These are phyloP conservation scores for Dicorynia guianensis DNA, from an alignment of 306 rosid species.

Conservation along the genomic window DNA sequence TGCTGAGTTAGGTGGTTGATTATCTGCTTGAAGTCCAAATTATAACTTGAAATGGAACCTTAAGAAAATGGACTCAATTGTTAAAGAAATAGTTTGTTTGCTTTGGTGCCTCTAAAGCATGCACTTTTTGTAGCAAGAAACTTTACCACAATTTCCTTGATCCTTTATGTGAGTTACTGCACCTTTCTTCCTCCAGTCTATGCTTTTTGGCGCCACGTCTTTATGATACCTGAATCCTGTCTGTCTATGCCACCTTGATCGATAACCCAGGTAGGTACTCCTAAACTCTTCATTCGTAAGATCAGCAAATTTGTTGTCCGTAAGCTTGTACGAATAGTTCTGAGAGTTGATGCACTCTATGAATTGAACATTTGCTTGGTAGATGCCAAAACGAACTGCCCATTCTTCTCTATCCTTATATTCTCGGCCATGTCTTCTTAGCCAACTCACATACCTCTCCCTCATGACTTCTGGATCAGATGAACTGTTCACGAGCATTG, in stretches of 20 bases:
- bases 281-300: constrained; percentile 66
- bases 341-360: constrained; percentile 61
- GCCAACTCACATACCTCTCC: constrained; percentile 66
- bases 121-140: constrained; percentile 28
- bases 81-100: background rate
- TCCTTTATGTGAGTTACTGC: constrained; percentile 69
- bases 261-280: constrained; percentile 51
- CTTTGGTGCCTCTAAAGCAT: background rate
- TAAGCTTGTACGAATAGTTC: constrained; percentile 64
- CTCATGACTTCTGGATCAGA: constrained; percentile 38
- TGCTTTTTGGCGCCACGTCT: constrained; percentile 41
- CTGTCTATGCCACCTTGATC: background rate
- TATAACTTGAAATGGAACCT: background rate
- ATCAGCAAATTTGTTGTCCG: constrained; percentile 74
- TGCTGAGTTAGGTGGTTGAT: background rate
- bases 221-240: constrained; percentile 46
- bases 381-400: constrained; percentile 61
- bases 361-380: constrained; percentile 57
- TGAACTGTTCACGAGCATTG: constrained; percentile 23
- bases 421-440: constrained; percentile 40
- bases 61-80: background rate
- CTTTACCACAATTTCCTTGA: constrained; percentile 80
- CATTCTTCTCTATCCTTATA: constrained; percentile 56
- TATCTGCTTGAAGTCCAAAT: constrained; percentile 22
- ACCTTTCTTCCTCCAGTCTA: constrained; percentile 80